Percentiles rank a stretch among this genome's conserved stretches.
phyloP scores from a whole-genome alignment of 768 basidiomycete species.

The Pleurotus tuber-regium region DNA sequence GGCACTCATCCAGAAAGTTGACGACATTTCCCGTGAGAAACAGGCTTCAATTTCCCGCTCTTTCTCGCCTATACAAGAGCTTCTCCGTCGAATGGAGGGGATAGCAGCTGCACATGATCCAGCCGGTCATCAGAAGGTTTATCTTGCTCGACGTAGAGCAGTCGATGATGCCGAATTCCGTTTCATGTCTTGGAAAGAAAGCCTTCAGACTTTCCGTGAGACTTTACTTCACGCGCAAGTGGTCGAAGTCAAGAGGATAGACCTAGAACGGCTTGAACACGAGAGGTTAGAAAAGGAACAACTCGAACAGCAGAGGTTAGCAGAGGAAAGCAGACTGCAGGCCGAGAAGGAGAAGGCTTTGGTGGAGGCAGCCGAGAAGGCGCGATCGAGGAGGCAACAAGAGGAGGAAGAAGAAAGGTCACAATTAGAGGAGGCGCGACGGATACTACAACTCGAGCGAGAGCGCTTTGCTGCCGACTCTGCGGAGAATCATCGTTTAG shows the following conservation, averaged over 20 bases:
- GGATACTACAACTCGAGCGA: constrained; percentile 15
- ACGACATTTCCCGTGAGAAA: constrained; percentile 30
- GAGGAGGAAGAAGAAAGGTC: constrained; percentile 19
- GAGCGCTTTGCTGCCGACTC: constrained; percentile 6
- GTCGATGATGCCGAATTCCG: constrained; percentile 51
- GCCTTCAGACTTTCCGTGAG: constrained; percentile 36
- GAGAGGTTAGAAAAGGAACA: constrained; percentile 12
- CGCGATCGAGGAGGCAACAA: constrained; percentile 8
- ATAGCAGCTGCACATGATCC: constrained; percentile 40
- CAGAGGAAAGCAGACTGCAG: constrained; percentile 16
- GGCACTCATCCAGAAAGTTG: constrained; percentile 32
- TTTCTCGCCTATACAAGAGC: constrained; percentile 51
- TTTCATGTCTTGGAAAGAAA: constrained; percentile 48
- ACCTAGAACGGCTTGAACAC: constrained; percentile 29
- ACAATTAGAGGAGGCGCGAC: constrained; percentile 17
- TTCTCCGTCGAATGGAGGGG: constrained; percentile 55
- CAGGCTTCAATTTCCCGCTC: constrained; percentile 41
- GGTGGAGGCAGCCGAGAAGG: constrained; percentile 18
- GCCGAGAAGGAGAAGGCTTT: constrained; percentile 15
- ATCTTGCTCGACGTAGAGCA: constrained; percentile 44
- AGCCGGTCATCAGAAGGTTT: constrained; percentile 44
- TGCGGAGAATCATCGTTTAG: constrained; percentile 2
- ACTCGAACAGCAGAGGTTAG: constrained; percentile 13
- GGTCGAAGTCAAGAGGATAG: constrained; percentile 39
- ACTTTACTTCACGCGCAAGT: constrained; percentile 39